Conservation (phyloP, 2,329 filamentous ascomycete species). For the Phaeosphaeria sp. region DNA sequence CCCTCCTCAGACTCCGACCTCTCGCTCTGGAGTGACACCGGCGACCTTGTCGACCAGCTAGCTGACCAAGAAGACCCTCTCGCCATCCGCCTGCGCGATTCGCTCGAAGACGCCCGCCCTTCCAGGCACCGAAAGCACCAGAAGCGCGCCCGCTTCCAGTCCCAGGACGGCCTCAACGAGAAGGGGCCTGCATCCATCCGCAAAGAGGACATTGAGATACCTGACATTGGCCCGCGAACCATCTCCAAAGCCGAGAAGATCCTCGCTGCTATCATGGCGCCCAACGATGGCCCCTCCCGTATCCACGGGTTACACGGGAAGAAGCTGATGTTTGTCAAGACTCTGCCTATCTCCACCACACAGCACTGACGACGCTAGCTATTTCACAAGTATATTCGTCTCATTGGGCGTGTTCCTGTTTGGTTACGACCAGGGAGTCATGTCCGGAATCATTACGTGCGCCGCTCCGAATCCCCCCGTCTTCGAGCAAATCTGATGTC, state of each 20-base stretch:
- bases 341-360: background rate
- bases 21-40: constrained; percentile 91
- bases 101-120: constrained; percentile 68
- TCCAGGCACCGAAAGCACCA: constrained; percentile 51
- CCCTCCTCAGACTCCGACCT: constrained; percentile 71
- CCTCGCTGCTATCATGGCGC: constrained; percentile 85
- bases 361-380: constrained; percentile 62
- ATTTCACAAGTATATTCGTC: constrained; percentile 93
- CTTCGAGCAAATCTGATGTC: constrained; percentile 36
- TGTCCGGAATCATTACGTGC: constrained; percentile 78
- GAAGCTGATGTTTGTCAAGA: constrained; percentile 76
- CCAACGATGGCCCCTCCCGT: constrained; percentile 71
- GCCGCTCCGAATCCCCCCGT: constrained; percentile 38
- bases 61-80: constrained; percentile 84
- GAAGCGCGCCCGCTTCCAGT: constrained; percentile 75
- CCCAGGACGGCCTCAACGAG: constrained; percentile 53
- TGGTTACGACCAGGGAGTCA: constrained; percentile 88
- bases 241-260: constrained; percentile 73
- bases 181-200: constrained; percentile 57
- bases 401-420: constrained; percentile 88
- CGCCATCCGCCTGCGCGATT: constrained; percentile 70
- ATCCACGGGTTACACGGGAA: constrained; percentile 95
- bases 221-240: constrained; percentile 67
- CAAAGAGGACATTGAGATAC: constrained; percentile 81
- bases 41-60: constrained; percentile 91